Base-by-base conservation (phyloP, 345 rosid genomes). In the Dipteronia dyeriana region DNA sequence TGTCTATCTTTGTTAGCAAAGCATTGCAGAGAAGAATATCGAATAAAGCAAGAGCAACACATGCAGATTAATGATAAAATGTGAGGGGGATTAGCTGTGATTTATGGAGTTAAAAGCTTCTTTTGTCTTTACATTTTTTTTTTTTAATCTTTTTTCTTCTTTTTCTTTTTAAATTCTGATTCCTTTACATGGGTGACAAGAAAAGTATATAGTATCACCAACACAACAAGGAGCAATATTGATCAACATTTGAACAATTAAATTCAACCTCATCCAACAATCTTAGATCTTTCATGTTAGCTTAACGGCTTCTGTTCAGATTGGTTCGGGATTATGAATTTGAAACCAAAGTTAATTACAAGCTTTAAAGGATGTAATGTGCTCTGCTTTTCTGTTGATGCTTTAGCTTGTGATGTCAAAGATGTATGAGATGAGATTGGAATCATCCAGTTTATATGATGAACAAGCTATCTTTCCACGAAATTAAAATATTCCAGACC, bases 111-210 rank as follows among this genome's bases (percentile, higher is more conserved):
- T n/a, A 77, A 81, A 83, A 80, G 63, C 79, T 82, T 73, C 78
- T 64, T 76, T 76, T 68, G 71, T 74, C 78, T 65, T 53, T 9
- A 73, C 76, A 67, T 59, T 75, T 82, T 85, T 81, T 70, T 82
- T 71, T 84, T 45, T 73, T 56, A 67, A 76, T 78, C 62, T 73
- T 78, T 78, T 54, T 66, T 69, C 71, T 25, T 59, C 71, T 29
- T 19, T 71, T 66, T 64, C 61, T 17, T 34, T 69, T 13, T 9
- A 77, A 77, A 79, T 74, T 83, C 88, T 61, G 87, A 88, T 90
- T 86, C 94, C 71, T 87, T 85, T 69, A 34, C 90, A 86, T 85
- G 74, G 81, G 26, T 29, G 47, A 16, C 80, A 88, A 90, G 90
- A 66, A 76, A 90, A 82, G 87, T 67, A 70, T 79, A 80, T 78